A percentile compares a stretch with the other conserved stretches of the same genome.
These are phyloP conservation scores for Alternaria sp. DNA, from an alignment of 2,329 filamentous ascomycete genomes.

Conservation along the genomic window DNA sequence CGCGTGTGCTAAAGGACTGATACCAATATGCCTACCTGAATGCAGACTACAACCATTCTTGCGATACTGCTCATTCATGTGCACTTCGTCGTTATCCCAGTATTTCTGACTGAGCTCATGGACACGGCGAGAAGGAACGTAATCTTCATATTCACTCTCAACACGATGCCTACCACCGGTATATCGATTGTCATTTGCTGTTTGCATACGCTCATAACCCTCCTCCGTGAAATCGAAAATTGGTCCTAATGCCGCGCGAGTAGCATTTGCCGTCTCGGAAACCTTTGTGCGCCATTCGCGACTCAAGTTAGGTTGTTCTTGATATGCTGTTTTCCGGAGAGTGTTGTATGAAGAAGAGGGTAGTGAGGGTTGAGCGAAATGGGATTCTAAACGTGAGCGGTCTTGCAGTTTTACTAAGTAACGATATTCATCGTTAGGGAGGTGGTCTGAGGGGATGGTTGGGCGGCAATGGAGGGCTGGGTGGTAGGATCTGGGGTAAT, in stretches of 20 bases:
- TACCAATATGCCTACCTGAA: background rate
- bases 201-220: background rate
- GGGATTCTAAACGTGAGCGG: slow-evolving; percentile 10
- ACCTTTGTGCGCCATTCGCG: slow-evolving; percentile 9
- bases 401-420: slow-evolving; percentile 9
- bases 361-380: slow-evolving; percentile 7
- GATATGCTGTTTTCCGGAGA: slow-evolving; percentile 8
- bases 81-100: slow-evolving; percentile 20
- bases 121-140: slow-evolving; percentile 23
- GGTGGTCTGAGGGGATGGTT: background rate
- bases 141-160: background rate
- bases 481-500: background rate
- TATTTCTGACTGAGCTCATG: slow-evolving; percentile 27
- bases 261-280: slow-evolving; percentile 23
- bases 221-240: slow-evolving; percentile 21
- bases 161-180: background rate
- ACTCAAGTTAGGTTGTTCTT: background rate
- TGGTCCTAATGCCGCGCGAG: slow-evolving; percentile 20
- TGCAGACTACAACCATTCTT: background rate
- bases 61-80: background rate
- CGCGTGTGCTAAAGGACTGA: background rate
- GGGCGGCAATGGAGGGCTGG: background rate
- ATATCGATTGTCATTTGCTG: background rate
- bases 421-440: slow-evolving; percentile 20
- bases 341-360: background rate